A percentile compares a stretch with the other conserved stretches of the same genome.
Conservation (phyloP, 495 filamentous ascomycete genomes). For the Cudoniella acicularis region DNA sequence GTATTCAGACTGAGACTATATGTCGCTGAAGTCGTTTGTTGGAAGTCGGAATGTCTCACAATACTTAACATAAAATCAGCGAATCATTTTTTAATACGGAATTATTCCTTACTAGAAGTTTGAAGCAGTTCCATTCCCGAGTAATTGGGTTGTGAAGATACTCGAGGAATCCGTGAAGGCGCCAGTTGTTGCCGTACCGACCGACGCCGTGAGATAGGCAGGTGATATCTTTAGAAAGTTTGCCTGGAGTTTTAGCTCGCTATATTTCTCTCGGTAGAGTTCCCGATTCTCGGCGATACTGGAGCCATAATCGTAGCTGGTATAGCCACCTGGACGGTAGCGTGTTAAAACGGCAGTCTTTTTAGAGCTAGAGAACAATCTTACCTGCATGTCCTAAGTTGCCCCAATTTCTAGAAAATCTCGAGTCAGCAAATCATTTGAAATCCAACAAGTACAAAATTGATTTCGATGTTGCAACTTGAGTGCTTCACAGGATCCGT, state of each 20-base stretch:
- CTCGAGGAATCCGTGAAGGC: conserved; percentile 29
- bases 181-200: conserved; percentile 41
- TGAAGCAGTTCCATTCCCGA: conserved; percentile 44
- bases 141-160: conserved; percentile 57
- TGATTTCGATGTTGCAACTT: too few species aligned
- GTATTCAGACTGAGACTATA: conserved; percentile 64
- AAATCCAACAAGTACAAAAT: neutral
- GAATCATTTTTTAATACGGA: too few species aligned
- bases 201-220: conserved; percentile 47
- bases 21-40: conserved; percentile 44
- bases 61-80: neutral
- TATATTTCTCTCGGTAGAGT: conserved; percentile 71
- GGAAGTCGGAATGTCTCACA: conserved; percentile 62
- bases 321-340: conserved; percentile 56
- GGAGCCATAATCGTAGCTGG: conserved; percentile 62
- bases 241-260: conserved; percentile 68
- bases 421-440: conserved; percentile 41
- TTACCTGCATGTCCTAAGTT: conserved; percentile 73
- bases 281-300: conserved; percentile 64
- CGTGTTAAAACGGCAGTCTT: conserved; percentile 29
- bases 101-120: conserved; percentile 52
- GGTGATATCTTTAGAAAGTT: conserved; percentile 70
- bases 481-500: too few species aligned
- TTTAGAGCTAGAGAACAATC: too few species aligned
- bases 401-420: conserved; percentile 66